A percentile compares a stretch with the other conserved stretches of the same genome.
These are phyloP conservation scores for Xylariaceae sp. DNA, from an alignment of 2,329 filamentous ascomycete genomes.

Conservation along the genomic window DNA sequence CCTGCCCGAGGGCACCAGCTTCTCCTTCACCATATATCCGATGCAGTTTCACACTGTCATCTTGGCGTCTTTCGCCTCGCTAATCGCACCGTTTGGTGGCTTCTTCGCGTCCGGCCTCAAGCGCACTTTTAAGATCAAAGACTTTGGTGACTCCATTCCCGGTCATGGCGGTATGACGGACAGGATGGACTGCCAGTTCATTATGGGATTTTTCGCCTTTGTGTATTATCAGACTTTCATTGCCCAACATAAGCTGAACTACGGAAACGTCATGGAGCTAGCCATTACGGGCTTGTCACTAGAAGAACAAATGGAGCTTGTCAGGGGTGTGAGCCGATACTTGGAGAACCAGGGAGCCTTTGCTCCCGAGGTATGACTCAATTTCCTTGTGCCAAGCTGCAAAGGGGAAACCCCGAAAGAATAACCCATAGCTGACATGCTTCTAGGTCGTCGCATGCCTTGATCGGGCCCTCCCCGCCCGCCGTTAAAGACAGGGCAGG, in stretches of 20 bases:
- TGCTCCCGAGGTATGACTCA: constrained; percentile 33
- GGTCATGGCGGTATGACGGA: constrained; percentile 98
- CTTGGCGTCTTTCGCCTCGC: constrained; percentile 87
- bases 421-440: no score
- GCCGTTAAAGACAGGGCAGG: constrained; percentile 16
- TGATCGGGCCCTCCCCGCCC: constrained; percentile 28
- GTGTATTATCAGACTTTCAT: constrained; percentile 99
- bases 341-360: constrained; percentile 58
- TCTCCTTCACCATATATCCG: constrained; percentile 70
- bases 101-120: constrained; percentile 98
- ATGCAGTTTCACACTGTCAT: constrained; percentile 91
- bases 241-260: constrained; percentile 75
- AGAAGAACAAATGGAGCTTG: constrained; percentile 83
- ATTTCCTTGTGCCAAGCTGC: no score
- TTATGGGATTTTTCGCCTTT: constrained; percentile 98
- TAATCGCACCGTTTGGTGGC: constrained; percentile 94
- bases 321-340: constrained; percentile 59
- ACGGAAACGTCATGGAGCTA: constrained; percentile 83
- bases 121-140: constrained; percentile 99
- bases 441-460: constrained; percentile 31
- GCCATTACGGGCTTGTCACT: constrained; percentile 83
- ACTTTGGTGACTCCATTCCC: constrained; percentile 97
- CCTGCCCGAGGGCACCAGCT: constrained; percentile 35
- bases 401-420: no score
- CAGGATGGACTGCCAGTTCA: constrained; percentile 99